These are phyloP conservation scores for Candida glucosophila DNA, from an alignment of 1,139 yeast genomes.

Conservation along the genomic window DNA sequence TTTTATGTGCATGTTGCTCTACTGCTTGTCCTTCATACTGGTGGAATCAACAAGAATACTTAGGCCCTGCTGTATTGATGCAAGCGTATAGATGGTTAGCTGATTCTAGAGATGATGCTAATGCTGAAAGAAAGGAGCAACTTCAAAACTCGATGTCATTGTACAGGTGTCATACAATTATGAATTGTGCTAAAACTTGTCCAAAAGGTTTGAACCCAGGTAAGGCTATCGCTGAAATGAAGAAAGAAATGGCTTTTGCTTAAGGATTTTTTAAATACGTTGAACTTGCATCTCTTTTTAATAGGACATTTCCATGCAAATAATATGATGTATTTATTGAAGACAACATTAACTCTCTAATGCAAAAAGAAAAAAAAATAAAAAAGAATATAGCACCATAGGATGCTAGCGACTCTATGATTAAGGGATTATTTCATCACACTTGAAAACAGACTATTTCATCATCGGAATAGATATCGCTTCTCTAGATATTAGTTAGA, in stretches of 20 bases:
- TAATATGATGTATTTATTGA: too few species aligned
- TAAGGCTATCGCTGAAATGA: conserved; percentile 92
- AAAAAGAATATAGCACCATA: too few species aligned
- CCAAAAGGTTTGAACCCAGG: conserved; percentile 99
- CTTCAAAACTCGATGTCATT: conserved; percentile 95
- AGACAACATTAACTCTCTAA: too few species aligned
- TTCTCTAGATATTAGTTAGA: too few species aligned
- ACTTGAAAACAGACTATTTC: too few species aligned
- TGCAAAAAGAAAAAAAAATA: too few species aligned
- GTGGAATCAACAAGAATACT: conserved; percentile 99
- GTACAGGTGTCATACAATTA: conserved; percentile 97
- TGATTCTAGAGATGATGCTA: conserved; percentile 93
- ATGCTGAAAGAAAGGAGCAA: conserved; percentile 73
- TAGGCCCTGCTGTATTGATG: conserved; percentile 98
- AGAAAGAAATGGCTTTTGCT: conserved; percentile 83
- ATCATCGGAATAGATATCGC: too few species aligned
- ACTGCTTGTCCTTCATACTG: conserved; percentile 99
- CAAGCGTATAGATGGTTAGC: conserved; percentile 99
- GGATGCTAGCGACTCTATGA: too few species aligned
- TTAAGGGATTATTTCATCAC: too few species aligned
- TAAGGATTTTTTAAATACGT: too few species aligned
- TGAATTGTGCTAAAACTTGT: conserved; percentile 97
- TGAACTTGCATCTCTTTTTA: too few species aligned
- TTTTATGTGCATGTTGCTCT: conserved; percentile 97
- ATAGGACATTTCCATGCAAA: too few species aligned